Conservation (phyloP, 2,329 filamentous ascomycete species). For the Fusarium sp. region DNA sequence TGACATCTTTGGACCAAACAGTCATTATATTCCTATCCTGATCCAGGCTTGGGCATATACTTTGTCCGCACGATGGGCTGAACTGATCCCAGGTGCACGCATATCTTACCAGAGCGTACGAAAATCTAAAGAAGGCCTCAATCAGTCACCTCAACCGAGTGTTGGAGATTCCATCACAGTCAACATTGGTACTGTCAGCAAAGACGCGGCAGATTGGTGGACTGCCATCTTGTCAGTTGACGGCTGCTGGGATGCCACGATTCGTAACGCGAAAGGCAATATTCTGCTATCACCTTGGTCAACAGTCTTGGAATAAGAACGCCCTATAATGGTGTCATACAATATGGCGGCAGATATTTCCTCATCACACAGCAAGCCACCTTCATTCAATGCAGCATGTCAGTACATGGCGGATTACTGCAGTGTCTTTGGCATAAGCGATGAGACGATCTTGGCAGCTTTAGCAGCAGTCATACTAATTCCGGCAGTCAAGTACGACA, state of each 20-base stretch:
- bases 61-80: slow-evolving; percentile 15
- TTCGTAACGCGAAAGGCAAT: slow-evolving; percentile 27
- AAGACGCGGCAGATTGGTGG: slow-evolving; percentile 51
- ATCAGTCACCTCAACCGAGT: neutral
- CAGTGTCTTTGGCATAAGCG: slow-evolving; percentile 40
- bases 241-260: slow-evolving; percentile 46
- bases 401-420: slow-evolving; percentile 49
- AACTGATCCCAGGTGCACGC: slow-evolving; percentile 6
- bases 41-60: slow-evolving; percentile 20
- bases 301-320: slow-evolving; percentile 4
- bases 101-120: neutral
- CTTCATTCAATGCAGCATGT: slow-evolving; percentile 39
- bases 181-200: slow-evolving; percentile 45
- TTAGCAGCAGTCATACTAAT: slow-evolving; percentile 49
- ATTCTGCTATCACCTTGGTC: slow-evolving; percentile 41
- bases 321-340: slow-evolving; percentile 7
- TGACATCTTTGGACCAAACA: slow-evolving; percentile 3
- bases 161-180: neutral
- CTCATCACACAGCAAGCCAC: neutral
- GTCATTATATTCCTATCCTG: slow-evolving; percentile 23
- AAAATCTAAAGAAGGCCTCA: neutral
- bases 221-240: slow-evolving; percentile 43
- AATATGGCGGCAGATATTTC: neutral
- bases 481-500: slow-evolving; percentile 47
- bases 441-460: slow-evolving; percentile 46